A percentile compares a stretch with the other conserved stretches of the same genome.
Conservation (phyloP, 2,329 filamentous ascomycete genomes). For the Anisogramma anomala region DNA sequence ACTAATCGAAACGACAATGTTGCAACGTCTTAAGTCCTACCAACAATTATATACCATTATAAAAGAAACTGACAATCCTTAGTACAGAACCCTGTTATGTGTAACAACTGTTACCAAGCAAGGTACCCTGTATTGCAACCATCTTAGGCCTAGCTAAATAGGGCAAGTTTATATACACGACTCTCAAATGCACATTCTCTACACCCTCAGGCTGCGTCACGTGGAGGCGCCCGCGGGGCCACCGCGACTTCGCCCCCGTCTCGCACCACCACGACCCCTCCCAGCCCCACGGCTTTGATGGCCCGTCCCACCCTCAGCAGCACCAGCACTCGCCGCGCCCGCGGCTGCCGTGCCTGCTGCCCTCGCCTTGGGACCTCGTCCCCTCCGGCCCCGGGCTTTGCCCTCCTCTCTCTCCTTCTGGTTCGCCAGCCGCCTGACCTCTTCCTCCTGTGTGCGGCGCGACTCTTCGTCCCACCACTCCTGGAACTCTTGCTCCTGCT, state of each 20-base stretch:
- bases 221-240: constrained; percentile 3
- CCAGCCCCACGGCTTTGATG: constrained; percentile 4
- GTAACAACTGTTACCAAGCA: no score
- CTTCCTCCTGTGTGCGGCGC: constrained; percentile 54
- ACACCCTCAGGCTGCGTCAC: not conserved
- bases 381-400: constrained; percentile 13
- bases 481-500: constrained; percentile 92
- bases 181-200: no score
- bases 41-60: no score
- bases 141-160: no score
- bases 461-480: constrained; percentile 93
- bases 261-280: constrained; percentile 2
- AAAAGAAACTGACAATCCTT: no score
- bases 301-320: constrained; percentile 2
- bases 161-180: no score
- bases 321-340: not conserved
- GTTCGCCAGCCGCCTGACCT: constrained; percentile 31
- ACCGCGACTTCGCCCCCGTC: constrained; percentile 6
- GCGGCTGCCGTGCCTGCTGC: constrained; percentile 8
- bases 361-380: constrained; percentile 12
- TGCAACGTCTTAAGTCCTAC: no score
- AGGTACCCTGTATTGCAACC: no score
- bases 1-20: no score
- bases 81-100: no score
- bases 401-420: constrained; percentile 30